Evolutionary conservation across 495 filamentous ascomycete genomes (phyloP).

Genomic region (Podospora australis): DNA sequence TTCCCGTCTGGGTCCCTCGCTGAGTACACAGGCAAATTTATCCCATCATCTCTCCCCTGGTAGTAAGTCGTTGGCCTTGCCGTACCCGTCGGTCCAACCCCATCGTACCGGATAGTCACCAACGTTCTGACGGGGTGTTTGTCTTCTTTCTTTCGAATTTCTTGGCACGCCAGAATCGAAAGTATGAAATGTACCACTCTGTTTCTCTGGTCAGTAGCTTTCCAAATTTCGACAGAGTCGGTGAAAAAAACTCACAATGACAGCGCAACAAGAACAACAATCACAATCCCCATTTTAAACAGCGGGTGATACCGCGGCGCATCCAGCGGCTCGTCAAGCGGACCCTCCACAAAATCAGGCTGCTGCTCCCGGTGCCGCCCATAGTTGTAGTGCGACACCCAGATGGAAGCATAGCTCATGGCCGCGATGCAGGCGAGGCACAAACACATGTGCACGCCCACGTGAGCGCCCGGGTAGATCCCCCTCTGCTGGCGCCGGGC

Average conservation of each 20-base stretch:
- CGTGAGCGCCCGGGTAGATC: constrained; percentile 33
- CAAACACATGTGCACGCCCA: constrained; percentile 30
- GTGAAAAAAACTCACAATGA: constrained; percentile 11
- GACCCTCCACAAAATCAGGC: background rate
- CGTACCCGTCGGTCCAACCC: constrained; percentile 17
- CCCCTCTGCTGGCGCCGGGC: constrained; percentile 15
- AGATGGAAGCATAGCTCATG: constrained; percentile 20
- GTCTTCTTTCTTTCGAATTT: constrained; percentile 15
- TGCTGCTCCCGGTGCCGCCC: constrained; percentile 2
- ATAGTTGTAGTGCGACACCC: constrained; percentile 16
- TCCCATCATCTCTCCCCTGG: constrained; percentile 2
- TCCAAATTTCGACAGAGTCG: too few relatives aligned
- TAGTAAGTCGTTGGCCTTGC: constrained; percentile 11
- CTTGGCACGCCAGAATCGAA: constrained; percentile 16
- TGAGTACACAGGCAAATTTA: constrained; percentile 8
- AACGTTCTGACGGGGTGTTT: background rate
- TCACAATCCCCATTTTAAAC: constrained; percentile 19
- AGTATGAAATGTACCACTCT: constrained; percentile 18
- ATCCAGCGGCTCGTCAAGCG: background rate
- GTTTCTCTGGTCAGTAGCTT: background rate
- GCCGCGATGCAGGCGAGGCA: constrained; percentile 26
- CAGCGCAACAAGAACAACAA: constrained; percentile 6
- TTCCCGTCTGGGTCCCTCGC: background rate
- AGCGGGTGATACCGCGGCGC: constrained; percentile 8
- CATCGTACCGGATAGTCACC: constrained; percentile 17